phyloP scores from a whole-genome alignment of 805 yeast genomes.

The Lachancea quebecensis region DNA sequence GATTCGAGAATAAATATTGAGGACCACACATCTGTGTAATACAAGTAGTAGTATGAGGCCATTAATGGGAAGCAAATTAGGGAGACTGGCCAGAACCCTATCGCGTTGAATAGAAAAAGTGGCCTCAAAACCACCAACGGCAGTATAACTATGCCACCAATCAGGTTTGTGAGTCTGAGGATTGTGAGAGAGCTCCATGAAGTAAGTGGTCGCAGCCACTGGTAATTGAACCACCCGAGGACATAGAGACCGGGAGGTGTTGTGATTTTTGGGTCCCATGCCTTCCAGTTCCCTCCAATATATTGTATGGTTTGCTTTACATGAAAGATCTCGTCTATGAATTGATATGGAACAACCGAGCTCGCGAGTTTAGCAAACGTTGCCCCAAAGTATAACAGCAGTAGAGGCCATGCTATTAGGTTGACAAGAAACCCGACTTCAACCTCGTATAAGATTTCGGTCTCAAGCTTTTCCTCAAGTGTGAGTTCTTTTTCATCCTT shows the following conservation, averaged over 20 bases:
- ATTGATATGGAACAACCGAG: slow-evolving; percentile 27
- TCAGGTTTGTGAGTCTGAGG: slow-evolving; percentile 52
- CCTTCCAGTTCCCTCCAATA: slow-evolving; percentile 49
- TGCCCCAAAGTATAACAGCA: slow-evolving; percentile 21
- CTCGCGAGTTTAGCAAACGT: slow-evolving; percentile 28
- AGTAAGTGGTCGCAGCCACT: slow-evolving; percentile 16
- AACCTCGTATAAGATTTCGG: slow-evolving; percentile 25
- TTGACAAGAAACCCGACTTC: slow-evolving; percentile 29
- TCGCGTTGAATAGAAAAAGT: slow-evolving; percentile 35
- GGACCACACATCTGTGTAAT: slow-evolving; percentile 94
- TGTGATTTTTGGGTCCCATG: slow-evolving; percentile 87
- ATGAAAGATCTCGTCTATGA: slow-evolving; percentile 74
- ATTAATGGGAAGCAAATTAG: slow-evolving; percentile 61
- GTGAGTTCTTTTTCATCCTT: not conserved
- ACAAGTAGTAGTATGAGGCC: slow-evolving; percentile 65
- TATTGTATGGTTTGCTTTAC: slow-evolving; percentile 69
- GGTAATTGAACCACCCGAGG: slow-evolving; percentile 35
- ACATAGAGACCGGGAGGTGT: slow-evolving; percentile 92
- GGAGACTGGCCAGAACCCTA: slow-evolving; percentile 38
- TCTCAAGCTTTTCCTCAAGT: slow-evolving; percentile 12
- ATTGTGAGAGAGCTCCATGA: slow-evolving; percentile 31
- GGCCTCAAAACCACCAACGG: slow-evolving; percentile 43
- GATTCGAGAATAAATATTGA: slow-evolving; percentile 57
- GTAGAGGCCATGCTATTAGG: slow-evolving; percentile 29
- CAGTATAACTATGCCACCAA: slow-evolving; percentile 54